These are phyloP conservation scores for Phialophora chinensis DNA, from an alignment of 2,329 filamentous ascomycete species.

Conservation along the genomic window DNA sequence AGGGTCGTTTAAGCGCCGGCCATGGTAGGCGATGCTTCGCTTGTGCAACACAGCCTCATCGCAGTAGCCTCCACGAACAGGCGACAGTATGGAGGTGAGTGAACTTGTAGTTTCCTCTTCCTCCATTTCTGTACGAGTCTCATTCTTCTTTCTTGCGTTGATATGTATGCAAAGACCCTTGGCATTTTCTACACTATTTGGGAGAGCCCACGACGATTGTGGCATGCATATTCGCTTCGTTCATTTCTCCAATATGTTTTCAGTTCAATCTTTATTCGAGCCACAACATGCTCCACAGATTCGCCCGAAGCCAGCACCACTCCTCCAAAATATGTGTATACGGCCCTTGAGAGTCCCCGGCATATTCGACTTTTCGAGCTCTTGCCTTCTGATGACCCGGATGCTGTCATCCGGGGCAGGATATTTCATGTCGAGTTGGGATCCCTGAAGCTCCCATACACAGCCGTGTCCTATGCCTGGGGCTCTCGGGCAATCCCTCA, in stretches of 20 bases:
- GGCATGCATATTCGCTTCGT: too few relatives aligned
- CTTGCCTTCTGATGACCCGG: not conserved
- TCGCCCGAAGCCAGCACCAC: too few relatives aligned
- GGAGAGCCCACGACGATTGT: not conserved
- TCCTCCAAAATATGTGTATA: slow-evolving; percentile 10
- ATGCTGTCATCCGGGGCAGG: not conserved
- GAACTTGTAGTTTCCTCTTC: too few relatives aligned
- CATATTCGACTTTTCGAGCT: slow-evolving; percentile 27
- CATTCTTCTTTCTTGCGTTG: too few relatives aligned
- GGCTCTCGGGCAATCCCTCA: slow-evolving; percentile 2
- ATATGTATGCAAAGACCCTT: not conserved
- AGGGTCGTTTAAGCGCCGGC: not conserved
- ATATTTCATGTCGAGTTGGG: slow-evolving; percentile 11
- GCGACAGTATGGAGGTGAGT: not conserved
- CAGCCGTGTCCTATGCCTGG: slow-evolving; percentile 28
- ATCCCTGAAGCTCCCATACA: slow-evolving; percentile 4
- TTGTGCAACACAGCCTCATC: not conserved
- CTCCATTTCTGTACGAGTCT: too few relatives aligned
- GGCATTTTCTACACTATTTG: not conserved
- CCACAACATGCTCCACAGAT: too few relatives aligned
- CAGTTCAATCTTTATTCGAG: too few relatives aligned
- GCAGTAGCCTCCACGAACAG: not conserved
- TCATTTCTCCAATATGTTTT: too few relatives aligned
- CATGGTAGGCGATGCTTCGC: not conserved
- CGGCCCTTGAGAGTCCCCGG: slow-evolving; percentile 1